Conservation (phyloP, 106 monocot genomes). For the Triglochin maritima region DNA sequence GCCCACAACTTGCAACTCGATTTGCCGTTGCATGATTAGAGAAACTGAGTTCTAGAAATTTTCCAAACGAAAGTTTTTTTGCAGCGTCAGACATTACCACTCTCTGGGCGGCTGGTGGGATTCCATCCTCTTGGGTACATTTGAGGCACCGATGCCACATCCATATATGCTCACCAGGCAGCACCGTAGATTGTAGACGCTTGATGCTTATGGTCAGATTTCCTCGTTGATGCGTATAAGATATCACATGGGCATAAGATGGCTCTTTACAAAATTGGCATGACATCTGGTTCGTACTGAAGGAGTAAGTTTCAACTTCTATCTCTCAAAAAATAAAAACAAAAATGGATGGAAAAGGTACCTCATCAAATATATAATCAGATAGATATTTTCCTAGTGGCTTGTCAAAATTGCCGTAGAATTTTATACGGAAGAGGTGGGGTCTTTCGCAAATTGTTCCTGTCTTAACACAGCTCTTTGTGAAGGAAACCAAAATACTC, state of each 20-base stretch:
- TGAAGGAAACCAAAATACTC: constrained; percentile 90
- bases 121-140: constrained; percentile 51
- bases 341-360: constrained; percentile 7
- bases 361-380: constrained; percentile 93
- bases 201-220: constrained; percentile 67
- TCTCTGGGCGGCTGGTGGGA: constrained; percentile 69
- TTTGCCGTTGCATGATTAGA: constrained; percentile 79
- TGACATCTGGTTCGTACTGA: constrained; percentile 24
- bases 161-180: constrained; percentile 90
- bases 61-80: constrained; percentile 94
- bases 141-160: constrained; percentile 97
- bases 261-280: constrained; percentile 66
- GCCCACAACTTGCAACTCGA: constrained; percentile 86
- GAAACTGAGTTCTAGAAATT: constrained; percentile 96
- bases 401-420: constrained; percentile 89
- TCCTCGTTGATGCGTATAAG: constrained; percentile 76
- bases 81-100: constrained; percentile 97
- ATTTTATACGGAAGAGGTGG: constrained; percentile 78
- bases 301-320: background rate
- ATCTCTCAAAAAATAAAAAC: background rate
- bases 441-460: constrained; percentile 60
- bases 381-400: constrained; percentile 77
- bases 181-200: constrained; percentile 35
- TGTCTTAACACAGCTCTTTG: constrained; percentile 51
- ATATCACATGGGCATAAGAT: constrained; percentile 57